Percentiles rank a stretch among this genome's conserved stretches.
Conservation (phyloP, 352 stramenopile species). For the Phytophthora sp. region DNA sequence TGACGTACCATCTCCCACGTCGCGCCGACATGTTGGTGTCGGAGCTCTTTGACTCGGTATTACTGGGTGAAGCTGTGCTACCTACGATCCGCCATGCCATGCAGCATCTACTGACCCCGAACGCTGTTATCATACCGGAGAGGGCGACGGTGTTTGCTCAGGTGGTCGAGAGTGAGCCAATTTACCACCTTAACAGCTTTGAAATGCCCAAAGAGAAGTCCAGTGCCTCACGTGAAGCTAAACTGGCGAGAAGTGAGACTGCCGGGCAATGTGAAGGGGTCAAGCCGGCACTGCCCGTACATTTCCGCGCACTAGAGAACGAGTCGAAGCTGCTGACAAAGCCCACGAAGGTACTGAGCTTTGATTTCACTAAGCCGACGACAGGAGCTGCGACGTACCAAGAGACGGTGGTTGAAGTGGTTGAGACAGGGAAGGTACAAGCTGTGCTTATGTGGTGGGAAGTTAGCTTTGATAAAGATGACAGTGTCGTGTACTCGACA, state of each 20-base stretch:
- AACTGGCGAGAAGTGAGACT: constrained; percentile 57
- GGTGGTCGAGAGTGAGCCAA: constrained; percentile 64
- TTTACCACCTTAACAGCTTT: constrained; percentile 79
- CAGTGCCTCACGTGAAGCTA: constrained; percentile 18
- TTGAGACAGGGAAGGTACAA: constrained; percentile 50
- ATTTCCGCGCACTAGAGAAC: constrained; percentile 54
- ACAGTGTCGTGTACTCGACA: constrained; percentile 72
- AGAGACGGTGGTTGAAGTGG: constrained; percentile 46
- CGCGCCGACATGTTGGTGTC: constrained; percentile 93
- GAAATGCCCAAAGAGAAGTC: constrained; percentile 16
- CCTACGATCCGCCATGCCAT: constrained; percentile 84
- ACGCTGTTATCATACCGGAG: constrained; percentile 74
- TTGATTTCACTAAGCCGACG: constrained; percentile 67
- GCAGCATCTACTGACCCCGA: constrained; percentile 58
- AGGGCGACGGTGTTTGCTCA: constrained; percentile 75
- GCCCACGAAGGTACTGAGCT: constrained; percentile 51
- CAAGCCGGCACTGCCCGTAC: constrained; percentile 68
- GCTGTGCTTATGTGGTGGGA: constrained; percentile 86
- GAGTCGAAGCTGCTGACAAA: constrained; percentile 53
- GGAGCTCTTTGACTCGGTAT: constrained; percentile 92
- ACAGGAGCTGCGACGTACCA: constrained; percentile 33
- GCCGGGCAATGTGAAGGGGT: constrained; percentile 69
- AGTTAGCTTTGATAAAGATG: constrained; percentile 62
- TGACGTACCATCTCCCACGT: constrained; percentile 52
- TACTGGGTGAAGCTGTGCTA: constrained; percentile 91